These are phyloP conservation scores for Eimeria necatrix DNA, from an alignment of 169 alveolate species.

Conservation along the genomic window DNA sequence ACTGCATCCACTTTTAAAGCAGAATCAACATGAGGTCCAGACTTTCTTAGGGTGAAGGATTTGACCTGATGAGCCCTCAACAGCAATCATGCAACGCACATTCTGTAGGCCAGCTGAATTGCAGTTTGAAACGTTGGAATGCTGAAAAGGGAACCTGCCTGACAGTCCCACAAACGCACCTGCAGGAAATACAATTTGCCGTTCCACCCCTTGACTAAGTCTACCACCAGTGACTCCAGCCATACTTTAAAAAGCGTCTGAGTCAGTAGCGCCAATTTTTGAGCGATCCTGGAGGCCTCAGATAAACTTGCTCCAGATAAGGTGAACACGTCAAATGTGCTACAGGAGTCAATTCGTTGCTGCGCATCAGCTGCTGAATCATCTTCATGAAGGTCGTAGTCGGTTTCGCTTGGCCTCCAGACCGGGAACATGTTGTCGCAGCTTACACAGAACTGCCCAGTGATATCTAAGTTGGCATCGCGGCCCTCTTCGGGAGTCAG, in stretches of 20 bases:
- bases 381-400: conserved; percentile 32
- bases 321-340: conserved; percentile 69
- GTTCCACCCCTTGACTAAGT: conserved; percentile 63
- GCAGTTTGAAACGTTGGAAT: too few species aligned
- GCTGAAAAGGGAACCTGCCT: not conserved
- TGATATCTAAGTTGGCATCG: conserved; percentile 67
- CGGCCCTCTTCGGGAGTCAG: conserved; percentile 77
- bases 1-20: conserved; percentile 4
- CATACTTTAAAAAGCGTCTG: conserved; percentile 78
- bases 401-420: conserved; percentile 56
- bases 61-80: conserved; percentile 62
- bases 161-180: conserved; percentile 53
- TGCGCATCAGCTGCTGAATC: not conserved
- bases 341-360: not conserved
- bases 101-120: too few species aligned
- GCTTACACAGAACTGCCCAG: conserved; percentile 80
- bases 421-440: conserved; percentile 75
- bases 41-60: conserved; percentile 73
- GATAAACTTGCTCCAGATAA: conserved; percentile 76
- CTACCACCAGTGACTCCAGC: conserved; percentile 79
- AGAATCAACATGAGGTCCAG: conserved; percentile 68
- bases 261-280: conserved; percentile 63
- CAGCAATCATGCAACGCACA: not conserved
- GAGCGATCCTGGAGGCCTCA: conserved; percentile 75
- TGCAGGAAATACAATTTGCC: conserved; percentile 76